A percentile compares a stretch with the other conserved stretches of the same genome.
phyloP scores from a whole-genome alignment of 306 rosid genomes.

The Acacia melanoxylon region DNA sequence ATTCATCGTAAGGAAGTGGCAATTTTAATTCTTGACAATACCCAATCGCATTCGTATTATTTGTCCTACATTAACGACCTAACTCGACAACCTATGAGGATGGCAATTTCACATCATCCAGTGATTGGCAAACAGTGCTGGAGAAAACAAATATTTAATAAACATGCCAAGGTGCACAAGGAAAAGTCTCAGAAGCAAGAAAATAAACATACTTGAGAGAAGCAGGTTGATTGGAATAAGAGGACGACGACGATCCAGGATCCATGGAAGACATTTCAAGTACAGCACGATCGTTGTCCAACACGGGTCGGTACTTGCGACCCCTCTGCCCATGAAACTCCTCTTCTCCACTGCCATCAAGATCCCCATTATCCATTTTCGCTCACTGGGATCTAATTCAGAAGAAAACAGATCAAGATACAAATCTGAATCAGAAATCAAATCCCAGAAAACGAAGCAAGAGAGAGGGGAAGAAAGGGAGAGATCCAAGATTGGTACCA shows the following conservation, averaged over 20 bases:
- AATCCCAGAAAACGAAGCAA: constrained; percentile 6
- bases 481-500: constrained; percentile 25
- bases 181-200: background rate
- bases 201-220: constrained; percentile 56
- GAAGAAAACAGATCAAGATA: constrained; percentile 27
- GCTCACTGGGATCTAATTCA: constrained; percentile 7
- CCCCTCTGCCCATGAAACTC: constrained; percentile 60
- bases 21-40: background rate
- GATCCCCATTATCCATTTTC: constrained; percentile 75
- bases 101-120: background rate
- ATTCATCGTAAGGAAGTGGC: background rate
- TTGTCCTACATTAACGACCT: background rate
- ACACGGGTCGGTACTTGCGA: constrained; percentile 84
- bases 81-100: background rate
- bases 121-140: background rate
- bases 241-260: constrained; percentile 76
- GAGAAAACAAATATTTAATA: background rate
- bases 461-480: constrained; percentile 6
- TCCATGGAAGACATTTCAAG: constrained; percentile 95
- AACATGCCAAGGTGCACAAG: background rate
- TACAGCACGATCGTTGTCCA: constrained; percentile 93
- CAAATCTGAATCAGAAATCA: constrained; percentile 23
- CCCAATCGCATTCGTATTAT: background rate
- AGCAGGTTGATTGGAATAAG: constrained; percentile 44
- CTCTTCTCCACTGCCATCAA: constrained; percentile 76